phyloP scores from a whole-genome alignment of 2,329 filamentous ascomycete genomes.

The Cladosporium sp. region DNA sequence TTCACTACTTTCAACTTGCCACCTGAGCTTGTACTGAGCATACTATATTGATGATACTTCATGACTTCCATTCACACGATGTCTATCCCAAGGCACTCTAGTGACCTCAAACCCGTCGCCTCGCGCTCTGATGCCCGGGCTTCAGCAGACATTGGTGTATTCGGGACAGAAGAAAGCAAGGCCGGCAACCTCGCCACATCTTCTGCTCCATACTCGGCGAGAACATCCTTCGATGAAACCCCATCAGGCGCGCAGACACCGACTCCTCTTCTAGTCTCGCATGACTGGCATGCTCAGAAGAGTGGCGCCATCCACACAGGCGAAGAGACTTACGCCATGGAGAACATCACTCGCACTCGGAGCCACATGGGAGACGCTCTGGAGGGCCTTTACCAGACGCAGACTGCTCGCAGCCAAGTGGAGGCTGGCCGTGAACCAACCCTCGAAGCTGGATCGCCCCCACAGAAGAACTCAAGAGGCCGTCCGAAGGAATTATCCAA shows the following conservation, averaged over 20 bases:
- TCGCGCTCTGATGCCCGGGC: background rate
- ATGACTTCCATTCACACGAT: background rate
- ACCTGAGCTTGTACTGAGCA: no score
- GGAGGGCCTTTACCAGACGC: constrained; percentile 9
- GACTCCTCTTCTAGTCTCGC: constrained; percentile 3
- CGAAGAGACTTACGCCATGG: constrained; percentile 8
- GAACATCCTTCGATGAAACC: constrained; percentile 8
- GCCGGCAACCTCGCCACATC: background rate
- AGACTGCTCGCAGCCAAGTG: constrained; percentile 4
- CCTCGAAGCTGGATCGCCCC: background rate
- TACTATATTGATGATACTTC: background rate
- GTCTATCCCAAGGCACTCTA: background rate
- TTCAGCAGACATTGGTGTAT: constrained; percentile 6
- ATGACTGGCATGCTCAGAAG: background rate
- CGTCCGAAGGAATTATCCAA: constrained; percentile 37
- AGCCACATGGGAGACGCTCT: constrained; percentile 13
- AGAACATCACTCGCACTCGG: constrained; percentile 3
- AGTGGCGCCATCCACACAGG: background rate
- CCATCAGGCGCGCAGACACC: constrained; percentile 12
- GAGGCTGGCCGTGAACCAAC: background rate
- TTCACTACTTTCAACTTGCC: no score
- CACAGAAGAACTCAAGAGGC: constrained; percentile 3
- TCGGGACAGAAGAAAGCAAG: background rate
- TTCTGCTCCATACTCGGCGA: background rate
- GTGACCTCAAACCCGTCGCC: background rate